A percentile compares a stretch with the other conserved stretches of the same genome.
These are phyloP conservation scores for Fusarium circinatum DNA, from an alignment of 2,329 filamentous ascomycete genomes.

Conservation along the genomic window DNA sequence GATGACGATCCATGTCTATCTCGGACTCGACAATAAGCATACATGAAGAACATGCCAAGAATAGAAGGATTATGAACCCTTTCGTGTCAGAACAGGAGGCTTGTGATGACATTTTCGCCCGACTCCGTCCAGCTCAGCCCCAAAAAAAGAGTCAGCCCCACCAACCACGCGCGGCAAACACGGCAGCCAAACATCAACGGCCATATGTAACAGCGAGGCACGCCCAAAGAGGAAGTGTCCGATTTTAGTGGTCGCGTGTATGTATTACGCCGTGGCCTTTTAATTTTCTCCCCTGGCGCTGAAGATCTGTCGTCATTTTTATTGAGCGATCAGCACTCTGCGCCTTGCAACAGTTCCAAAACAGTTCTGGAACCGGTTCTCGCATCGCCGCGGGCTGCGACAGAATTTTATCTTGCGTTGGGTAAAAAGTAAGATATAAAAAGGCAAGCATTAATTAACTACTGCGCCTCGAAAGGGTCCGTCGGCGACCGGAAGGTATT, in stretches of 20 bases:
- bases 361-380: constrained; percentile 3
- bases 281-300: not conserved
- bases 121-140: not conserved
- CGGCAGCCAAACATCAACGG: not conserved
- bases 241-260: not conserved
- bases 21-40: not conserved
- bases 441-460: not conserved
- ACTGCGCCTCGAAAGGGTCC: not conserved
- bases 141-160: not conserved
- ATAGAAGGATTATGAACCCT: not conserved
- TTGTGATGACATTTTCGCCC: not conserved
- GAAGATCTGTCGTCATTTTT: constrained; percentile 13
- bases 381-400: not conserved
- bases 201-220: not conserved
- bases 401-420: not conserved
- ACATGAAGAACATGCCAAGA: not conserved
- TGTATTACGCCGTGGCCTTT: not conserved
- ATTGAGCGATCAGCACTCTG: not conserved
- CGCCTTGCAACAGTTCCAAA: not conserved
- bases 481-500: not conserved
- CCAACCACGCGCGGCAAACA: not conserved
- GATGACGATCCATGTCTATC: not conserved
- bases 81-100: not conserved
- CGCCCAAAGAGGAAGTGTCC: constrained; percentile 7
- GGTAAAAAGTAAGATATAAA: not conserved